Evolutionary conservation across 805 yeast species (phyloP).

Genomic region (Danielozyma ontarioensis): DNA sequence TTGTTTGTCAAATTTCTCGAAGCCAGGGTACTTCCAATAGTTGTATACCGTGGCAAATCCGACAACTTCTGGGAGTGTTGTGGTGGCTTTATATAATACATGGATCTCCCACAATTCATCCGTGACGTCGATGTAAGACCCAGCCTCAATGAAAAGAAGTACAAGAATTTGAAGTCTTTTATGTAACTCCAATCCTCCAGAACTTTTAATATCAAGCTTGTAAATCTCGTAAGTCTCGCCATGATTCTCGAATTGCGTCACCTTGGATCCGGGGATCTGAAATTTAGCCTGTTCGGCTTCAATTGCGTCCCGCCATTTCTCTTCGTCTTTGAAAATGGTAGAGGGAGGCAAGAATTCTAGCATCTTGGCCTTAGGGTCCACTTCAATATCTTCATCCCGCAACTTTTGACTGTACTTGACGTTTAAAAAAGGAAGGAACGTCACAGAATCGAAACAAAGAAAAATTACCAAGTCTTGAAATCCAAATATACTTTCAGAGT

Average conservation of each 20-base stretch:
- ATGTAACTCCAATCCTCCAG: conserved; percentile 49
- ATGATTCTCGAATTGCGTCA: conserved; percentile 26
- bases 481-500: conserved; percentile 83
- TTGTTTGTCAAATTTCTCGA: conserved; percentile 44
- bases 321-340: conserved; percentile 59
- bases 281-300: conserved; percentile 43
- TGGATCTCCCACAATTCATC: conserved; percentile 83
- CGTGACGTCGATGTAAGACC: conserved; percentile 71
- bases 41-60: conserved; percentile 84
- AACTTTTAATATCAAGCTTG: conserved; percentile 40
- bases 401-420: conserved; percentile 52
- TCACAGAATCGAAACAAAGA: conserved; percentile 64
- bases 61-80: conserved; percentile 41
- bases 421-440: conserved; percentile 68
- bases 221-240: conserved; percentile 47
- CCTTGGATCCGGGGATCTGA: conserved; percentile 35
- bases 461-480: conserved; percentile 64
- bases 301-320: conserved; percentile 56
- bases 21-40: conserved; percentile 70
- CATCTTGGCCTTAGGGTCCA: conserved; percentile 54
- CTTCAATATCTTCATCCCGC: conserved; percentile 43
- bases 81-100: conserved; percentile 36
- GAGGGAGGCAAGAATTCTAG: conserved; percentile 56
- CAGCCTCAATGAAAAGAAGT: conserved; percentile 87
- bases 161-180: conserved; percentile 73